Base-by-base conservation (phyloP, 2,329 filamentous ascomycete species). In the Beauveria sp. region DNA sequence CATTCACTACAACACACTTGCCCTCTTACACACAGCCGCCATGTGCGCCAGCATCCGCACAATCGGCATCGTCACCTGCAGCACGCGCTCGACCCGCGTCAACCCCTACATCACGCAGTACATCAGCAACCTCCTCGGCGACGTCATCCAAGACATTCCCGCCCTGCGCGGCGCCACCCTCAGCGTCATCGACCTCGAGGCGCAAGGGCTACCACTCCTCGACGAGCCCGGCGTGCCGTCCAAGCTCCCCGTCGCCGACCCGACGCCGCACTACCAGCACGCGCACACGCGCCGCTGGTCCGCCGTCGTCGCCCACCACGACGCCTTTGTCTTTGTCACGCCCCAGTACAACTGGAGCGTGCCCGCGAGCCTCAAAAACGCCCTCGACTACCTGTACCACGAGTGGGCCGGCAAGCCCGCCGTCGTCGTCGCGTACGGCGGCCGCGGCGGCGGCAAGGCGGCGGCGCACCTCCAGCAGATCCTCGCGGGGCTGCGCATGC, bases 371-470 rank as follows among this genome's bases (percentile, higher is more conserved):
- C 71, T 83, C 54, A 87, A 87, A 74, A 88, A 86, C 67, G 83
- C 84, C 6, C 77, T 88, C 61, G 85, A 87, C 68, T 87, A 84
- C 67, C 75, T 88, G 1, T 79, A 76, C 66, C 72, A 85, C 66
- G 83, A 86, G 67, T 86, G 82, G 80, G 76, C 71, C 26, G 80
- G 78, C 9, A 86, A 86, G 69, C 79, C 82, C 0, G 77, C 76
- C 20, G 72, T 73, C 52, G 74, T 86, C 61, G 76, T 87, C 28
- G 80, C 76, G 61, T 86, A 86, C 70, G 83, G 84, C 5, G 76
- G 76, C 0, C 64, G 69, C 4, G 79, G 79, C 38, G 79, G 79
- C 31, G 61, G 26, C 24, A 63, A 64, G 34, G 64, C 64, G 5
- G 65, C 64, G 0, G 45, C 26, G 2, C 67, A 68, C 20, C 52